Percentiles rank a stretch among this genome's conserved stretches.
Conservation (phyloP, 805 yeast species). For the Blastobotrys americana region DNA sequence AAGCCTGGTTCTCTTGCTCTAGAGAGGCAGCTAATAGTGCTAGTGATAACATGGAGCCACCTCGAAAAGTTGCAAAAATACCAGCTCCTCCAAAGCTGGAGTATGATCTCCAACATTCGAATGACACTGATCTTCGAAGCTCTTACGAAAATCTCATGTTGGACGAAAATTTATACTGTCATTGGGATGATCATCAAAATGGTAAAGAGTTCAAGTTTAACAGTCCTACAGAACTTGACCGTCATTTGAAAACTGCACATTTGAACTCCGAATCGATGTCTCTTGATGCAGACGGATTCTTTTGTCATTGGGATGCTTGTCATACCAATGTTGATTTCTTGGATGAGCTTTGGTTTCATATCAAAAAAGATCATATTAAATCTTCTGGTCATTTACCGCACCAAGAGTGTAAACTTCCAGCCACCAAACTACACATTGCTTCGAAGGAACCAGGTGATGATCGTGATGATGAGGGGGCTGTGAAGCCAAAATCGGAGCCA, state of each 20-base stretch:
- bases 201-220: slow-evolving; percentile 25
- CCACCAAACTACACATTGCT: too few species aligned
- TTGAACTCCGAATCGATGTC: slow-evolving; percentile 1
- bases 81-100: too few species aligned
- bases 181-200: slow-evolving; percentile 31
- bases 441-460: too few species aligned
- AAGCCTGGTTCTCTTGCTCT: neutral
- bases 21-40: neutral
- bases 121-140: too few species aligned
- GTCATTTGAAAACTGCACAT: slow-evolving; percentile 22
- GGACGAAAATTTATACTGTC: slow-evolving; percentile 24
- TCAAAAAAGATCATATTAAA: slow-evolving; percentile 20
- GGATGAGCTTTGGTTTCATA: slow-evolving; percentile 25
- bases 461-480: too few species aligned
- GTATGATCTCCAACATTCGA: too few species aligned
- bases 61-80: neutral
- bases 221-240: slow-evolving; percentile 25
- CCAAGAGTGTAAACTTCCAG: slow-evolving; percentile 3
- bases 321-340: slow-evolving; percentile 26
- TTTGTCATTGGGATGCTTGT: slow-evolving; percentile 37
- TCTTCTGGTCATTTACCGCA: slow-evolving; percentile 14
- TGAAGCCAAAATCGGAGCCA: neutral
- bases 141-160: too few species aligned
- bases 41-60: neutral
- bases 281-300: slow-evolving; percentile 9